Percentiles rank a stretch among this genome's conserved stretches.
Conservation (phyloP, 345 rosid genomes). For the Erucastrum elatum region DNA sequence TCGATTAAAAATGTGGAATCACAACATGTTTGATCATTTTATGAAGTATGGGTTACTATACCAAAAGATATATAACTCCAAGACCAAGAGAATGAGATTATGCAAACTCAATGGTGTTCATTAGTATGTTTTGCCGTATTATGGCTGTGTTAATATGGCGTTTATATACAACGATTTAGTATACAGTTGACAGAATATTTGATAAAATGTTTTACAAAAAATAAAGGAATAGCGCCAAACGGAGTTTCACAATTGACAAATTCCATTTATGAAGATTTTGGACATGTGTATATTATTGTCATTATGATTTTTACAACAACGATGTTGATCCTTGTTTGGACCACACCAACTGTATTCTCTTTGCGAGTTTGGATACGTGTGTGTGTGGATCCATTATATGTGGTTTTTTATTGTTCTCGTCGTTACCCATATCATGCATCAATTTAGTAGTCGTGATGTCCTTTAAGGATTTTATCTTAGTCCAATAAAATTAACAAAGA, state of each 20-base stretch:
- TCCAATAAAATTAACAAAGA: neutral
- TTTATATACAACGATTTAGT: neutral
- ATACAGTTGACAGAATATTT: neutral
- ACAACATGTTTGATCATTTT: neutral
- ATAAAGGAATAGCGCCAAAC: neutral
- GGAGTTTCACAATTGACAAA: constrained; percentile 5
- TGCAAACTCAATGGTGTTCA: neutral
- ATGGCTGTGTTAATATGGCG: neutral
- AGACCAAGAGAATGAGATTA: neutral
- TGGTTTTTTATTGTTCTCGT: constrained; percentile 8
- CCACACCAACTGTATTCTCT: constrained; percentile 2
- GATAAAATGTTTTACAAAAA: neutral
- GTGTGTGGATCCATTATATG: neutral
- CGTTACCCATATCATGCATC: constrained; percentile 13
- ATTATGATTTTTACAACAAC: constrained; percentile 3
- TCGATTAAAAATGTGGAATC: neutral
- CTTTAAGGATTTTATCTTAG: neutral
- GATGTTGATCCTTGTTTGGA: neutral
- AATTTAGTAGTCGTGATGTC: constrained; percentile 17
- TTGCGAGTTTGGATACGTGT: constrained; percentile 26
- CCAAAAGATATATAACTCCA: neutral
- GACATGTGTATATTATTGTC: constrained; percentile 10
- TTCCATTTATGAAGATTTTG: constrained; percentile 34
- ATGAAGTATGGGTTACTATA: neutral
- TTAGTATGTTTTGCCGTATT: neutral